phyloP scores from a whole-genome alignment of 371 early-diverging fungal genomes.

The Lichtheimia hyalospora region DNA sequence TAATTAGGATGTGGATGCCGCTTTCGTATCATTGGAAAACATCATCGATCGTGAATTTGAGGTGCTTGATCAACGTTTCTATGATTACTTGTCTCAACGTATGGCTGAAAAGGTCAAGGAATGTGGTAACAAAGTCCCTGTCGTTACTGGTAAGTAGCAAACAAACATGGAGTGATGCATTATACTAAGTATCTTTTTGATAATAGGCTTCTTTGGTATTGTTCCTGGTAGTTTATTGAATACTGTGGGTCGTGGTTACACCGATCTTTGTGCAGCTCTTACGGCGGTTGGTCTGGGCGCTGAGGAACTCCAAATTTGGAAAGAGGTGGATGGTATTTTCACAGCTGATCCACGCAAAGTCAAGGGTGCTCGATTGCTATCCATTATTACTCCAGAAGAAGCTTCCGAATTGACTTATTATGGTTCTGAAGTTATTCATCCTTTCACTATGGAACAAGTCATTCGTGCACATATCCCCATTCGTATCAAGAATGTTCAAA shows the following conservation, averaged over 20 bases:
- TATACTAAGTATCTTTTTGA: not conserved
- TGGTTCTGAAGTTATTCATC: conserved; percentile 97
- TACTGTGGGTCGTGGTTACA: conserved; percentile 97
- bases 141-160: conserved; percentile 73
- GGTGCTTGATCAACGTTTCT: conserved; percentile 87
- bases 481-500: conserved; percentile 96
- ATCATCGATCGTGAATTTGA: conserved; percentile 82
- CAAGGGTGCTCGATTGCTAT: conserved; percentile 83
- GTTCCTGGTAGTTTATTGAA: conserved; percentile 91
- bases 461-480: conserved; percentile 94
- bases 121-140: conserved; percentile 74
- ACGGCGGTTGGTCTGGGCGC: conserved; percentile 88
- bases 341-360: conserved; percentile 99
- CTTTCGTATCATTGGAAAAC: conserved; percentile 83
- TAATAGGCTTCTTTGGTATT: conserved; percentile 88
- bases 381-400: conserved; percentile 95
- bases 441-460: conserved; percentile 99
- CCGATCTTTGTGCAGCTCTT: conserved; percentile 95
- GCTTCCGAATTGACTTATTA: conserved; percentile 98
- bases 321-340: conserved; percentile 99
- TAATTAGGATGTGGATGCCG: conserved; percentile 75
- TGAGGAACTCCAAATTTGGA: conserved; percentile 96
- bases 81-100: conserved; percentile 79
- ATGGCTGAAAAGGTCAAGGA: conserved; percentile 65
- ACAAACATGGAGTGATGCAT: not conserved